Base-by-base conservation (phyloP, 805 yeast species). In the Cyberlindnera xylosilytica region DNA sequence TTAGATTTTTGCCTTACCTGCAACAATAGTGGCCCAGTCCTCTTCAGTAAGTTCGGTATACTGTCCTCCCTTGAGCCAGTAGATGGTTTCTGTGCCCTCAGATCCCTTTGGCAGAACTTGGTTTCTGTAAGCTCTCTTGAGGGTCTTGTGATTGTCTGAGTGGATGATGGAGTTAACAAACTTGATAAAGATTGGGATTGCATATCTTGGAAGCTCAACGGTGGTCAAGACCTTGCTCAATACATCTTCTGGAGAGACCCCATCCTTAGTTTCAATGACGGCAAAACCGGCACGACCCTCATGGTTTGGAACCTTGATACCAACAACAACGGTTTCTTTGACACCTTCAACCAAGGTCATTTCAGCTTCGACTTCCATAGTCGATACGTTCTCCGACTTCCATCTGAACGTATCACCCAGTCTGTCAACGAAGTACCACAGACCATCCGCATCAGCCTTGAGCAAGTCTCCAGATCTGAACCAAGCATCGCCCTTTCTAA, bases 261-360 rank as follows among this genome's bases (percentile, higher is more conserved):
- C 33, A 1, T 35, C 38, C 10, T 60, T 56, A 4, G 81, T 73
- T 56, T 83, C 81, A 11, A 89, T 58, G 2, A 87, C 83, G 0
- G 93, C 95, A 62, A 84, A 87, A 0, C 98, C 97, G 12, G 96
- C 96, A 54, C 97, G 75, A 29, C 98, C 98, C 64, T 90, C 98
- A 57, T 90, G 95, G 41, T 81, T 74, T 4, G 91, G 93, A 9
- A 90, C 83, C 57, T 75, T 75, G 4, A 84, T 82, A 28, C 97
- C 97, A 40, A 93, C 97, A 18, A 90, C 96, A 35, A 87, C 89
- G 11, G 83, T 78, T 47, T 83, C 87, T 46, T 74, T 73, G 36
- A 84, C 67, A 5, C 58, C 50, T 16, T 53, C 52, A 24, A 59
- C 48, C 19, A 62, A 66, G 22, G 67, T 60, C 22, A 86, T 63